Conservation (phyloP, 139 green algal genomes). For the Chlamydomonas eustigma region DNA sequence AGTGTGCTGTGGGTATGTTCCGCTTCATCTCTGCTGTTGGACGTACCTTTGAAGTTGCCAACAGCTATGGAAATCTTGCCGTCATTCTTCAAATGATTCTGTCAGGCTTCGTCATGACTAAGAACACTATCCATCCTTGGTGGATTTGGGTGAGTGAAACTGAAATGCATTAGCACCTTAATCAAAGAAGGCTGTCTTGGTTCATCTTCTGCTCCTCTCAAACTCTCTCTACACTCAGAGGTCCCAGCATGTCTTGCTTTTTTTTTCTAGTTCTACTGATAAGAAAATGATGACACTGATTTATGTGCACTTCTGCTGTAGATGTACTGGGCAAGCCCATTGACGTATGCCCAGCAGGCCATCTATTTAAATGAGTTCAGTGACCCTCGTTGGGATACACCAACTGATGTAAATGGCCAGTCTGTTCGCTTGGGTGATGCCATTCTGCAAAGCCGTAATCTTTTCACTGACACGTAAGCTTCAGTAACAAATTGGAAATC, state of each 20-base stretch:
- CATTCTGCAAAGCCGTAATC: background rate
- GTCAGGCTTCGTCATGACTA: conserved; percentile 10
- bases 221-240: background rate
- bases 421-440: background rate
- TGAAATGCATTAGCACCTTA: background rate
- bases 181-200: background rate
- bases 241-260: too few species aligned
- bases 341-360: conserved; percentile 13
- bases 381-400: conserved; percentile 2
- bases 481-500: background rate
- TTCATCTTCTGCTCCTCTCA: background rate
- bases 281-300: background rate
- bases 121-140: conserved; percentile 10
- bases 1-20: conserved; percentile 12
- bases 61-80: background rate
- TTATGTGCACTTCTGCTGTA: conserved; percentile 5
- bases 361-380: conserved; percentile 6
- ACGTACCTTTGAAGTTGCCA: conserved; percentile 9
- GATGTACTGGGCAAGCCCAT: conserved; percentile 8
- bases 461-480: background rate
- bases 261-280: too few species aligned
- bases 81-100: conserved; percentile 11
- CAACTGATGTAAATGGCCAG: background rate
- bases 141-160: conserved; percentile 5
- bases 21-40: background rate